Evolutionary conservation across 768 basidiomycete species (phyloP).

Genomic region (Candolleomyces eurysporus): DNA sequence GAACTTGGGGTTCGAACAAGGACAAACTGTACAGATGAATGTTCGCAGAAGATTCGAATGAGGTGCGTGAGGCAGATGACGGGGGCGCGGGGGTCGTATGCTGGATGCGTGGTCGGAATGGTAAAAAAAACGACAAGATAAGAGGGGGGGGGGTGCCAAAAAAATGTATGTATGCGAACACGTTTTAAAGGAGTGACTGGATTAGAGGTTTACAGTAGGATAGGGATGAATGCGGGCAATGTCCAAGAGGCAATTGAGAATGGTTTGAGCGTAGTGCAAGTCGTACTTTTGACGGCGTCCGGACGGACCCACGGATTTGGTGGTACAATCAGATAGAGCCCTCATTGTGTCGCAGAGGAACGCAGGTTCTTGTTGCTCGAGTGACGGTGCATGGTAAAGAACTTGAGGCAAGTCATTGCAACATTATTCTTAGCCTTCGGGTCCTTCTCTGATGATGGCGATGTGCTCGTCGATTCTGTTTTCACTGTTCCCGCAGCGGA

Average conservation of each 20-base stretch:
- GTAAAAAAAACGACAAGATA: background rate
- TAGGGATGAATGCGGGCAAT: too few species aligned
- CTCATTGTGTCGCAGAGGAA: background rate
- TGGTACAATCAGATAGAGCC: too few species aligned
- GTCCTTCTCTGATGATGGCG: background rate
- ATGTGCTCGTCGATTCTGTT: background rate
- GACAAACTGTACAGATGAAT: too few species aligned
- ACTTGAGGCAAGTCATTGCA: conserved; percentile 11
- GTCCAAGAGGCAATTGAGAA: too few species aligned
- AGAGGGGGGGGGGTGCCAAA: background rate
- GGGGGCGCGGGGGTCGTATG: too few species aligned
- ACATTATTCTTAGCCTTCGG: background rate
- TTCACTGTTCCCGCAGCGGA: background rate
- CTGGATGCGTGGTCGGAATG: too few species aligned
- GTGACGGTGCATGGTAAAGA: conserved; percentile 8
- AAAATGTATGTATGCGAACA: background rate
- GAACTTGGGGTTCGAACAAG: too few species aligned
- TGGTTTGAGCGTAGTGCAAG: background rate
- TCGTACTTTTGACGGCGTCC: background rate
- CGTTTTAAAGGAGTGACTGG: background rate
- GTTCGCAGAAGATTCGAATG: too few species aligned
- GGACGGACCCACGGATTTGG: too few species aligned
- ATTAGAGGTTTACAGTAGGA: too few species aligned
- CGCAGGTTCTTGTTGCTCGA: background rate
- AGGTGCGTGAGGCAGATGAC: too few species aligned